A percentile compares a stretch with the other conserved stretches of the same genome.
These are phyloP conservation scores for Ogataea pilisensis DNA, from an alignment of 805 yeast species.

Conservation along the genomic window DNA sequence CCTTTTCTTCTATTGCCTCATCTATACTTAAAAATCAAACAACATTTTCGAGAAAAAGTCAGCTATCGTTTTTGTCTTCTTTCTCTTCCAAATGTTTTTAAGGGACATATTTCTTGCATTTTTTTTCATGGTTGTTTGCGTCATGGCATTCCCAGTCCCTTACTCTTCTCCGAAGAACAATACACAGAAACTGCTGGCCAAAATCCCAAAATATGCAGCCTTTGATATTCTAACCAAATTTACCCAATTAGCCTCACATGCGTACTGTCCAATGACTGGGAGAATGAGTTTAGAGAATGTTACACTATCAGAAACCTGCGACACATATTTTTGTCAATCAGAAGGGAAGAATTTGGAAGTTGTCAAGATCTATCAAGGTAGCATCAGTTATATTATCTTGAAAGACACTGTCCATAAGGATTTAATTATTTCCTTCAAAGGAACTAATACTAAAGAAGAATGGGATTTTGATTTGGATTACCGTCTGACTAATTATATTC, in stretches of 20 bases:
- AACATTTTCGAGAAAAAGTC: no score
- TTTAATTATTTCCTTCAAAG: constrained; percentile 7
- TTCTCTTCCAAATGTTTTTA: no score
- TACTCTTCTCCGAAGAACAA: no score
- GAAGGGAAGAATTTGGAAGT: not conserved
- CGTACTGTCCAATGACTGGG: constrained; percentile 4
- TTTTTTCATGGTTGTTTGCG: no score
- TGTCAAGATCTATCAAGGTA: not conserved
- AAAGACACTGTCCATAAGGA: constrained; percentile 2
- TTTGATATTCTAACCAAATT: not conserved
- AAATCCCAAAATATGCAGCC: not conserved
- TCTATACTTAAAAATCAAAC: no score
- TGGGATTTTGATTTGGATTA: constrained; percentile 9
- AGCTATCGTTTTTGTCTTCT: no score
- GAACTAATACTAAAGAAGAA: constrained; percentile 6
- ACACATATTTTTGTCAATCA: constrained; percentile 6
- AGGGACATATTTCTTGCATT: no score
- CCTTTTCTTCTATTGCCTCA: no score
- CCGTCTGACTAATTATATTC: constrained; percentile 1
- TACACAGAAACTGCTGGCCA: no score
- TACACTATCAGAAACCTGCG: constrained; percentile 3
- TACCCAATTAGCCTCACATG: not conserved
- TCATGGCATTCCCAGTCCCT: no score
- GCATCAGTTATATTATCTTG: not conserved
- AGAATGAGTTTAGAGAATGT: not conserved